A percentile compares a stretch with the other conserved stretches of the same genome.
These are phyloP conservation scores for Talaromyces nanjingensis DNA, from an alignment of 495 filamentous ascomycete genomes.

Conservation along the genomic window DNA sequence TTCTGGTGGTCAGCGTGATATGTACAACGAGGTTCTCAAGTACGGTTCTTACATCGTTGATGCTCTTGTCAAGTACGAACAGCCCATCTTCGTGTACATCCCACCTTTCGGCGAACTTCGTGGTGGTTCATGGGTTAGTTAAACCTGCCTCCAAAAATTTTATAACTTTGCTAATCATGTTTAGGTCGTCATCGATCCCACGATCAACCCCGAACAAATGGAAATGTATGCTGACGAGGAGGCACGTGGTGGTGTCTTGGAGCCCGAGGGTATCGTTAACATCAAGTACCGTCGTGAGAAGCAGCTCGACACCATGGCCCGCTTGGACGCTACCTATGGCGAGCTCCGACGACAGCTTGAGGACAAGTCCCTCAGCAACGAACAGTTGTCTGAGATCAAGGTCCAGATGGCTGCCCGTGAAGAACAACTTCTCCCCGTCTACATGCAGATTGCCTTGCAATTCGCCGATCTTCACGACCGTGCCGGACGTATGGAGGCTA, in stretches of 20 bases:
- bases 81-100: slow-evolving; percentile 98
- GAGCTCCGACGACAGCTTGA: slow-evolving; percentile 70
- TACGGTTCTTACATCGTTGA: slow-evolving; percentile 99
- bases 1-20: slow-evolving; percentile 97
- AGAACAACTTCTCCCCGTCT: slow-evolving; percentile 82
- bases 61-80: slow-evolving; percentile 95
- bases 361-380: slow-evolving; percentile 60
- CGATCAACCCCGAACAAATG: slow-evolving; percentile 94
- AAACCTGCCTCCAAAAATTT: slow-evolving; percentile 3
- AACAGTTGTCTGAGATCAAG: slow-evolving; percentile 73
- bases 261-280: slow-evolving; percentile 95
- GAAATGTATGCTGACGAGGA: slow-evolving; percentile 99
- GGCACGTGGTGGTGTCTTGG: slow-evolving; percentile 89
- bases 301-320: slow-evolving; percentile 97
- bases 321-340: slow-evolving; percentile 77
- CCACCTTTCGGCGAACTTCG: slow-evolving; percentile 93
- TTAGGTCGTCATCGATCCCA: slow-evolving; percentile 90
- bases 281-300: slow-evolving; percentile 98
- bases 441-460: slow-evolving; percentile 85
- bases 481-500: slow-evolving; percentile 94
- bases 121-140: slow-evolving; percentile 88
- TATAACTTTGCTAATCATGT: slow-evolving; percentile 21
- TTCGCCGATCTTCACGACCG: slow-evolving; percentile 98
- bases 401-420: slow-evolving; percentile 81
- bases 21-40: slow-evolving; percentile 99